phyloP scores from a whole-genome alignment of 768 basidiomycete species.

The Mycena vulgaris region DNA sequence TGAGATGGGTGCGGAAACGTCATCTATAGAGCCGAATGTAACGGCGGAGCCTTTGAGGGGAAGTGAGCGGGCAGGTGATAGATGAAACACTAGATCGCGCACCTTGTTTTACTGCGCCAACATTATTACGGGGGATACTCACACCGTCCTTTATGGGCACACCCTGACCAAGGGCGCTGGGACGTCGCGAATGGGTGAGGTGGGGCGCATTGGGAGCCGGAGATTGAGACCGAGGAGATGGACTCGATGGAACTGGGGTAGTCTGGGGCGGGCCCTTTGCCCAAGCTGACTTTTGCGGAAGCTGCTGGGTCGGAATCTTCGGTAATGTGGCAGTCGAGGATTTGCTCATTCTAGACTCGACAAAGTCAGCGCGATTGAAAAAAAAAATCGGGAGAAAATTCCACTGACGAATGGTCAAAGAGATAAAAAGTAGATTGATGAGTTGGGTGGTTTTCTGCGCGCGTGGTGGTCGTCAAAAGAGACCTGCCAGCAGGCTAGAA shows the following conservation, averaged over 20 bases:
- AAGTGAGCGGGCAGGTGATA: constrained; percentile 25
- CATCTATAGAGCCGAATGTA: constrained; percentile 93
- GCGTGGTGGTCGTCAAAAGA: constrained; percentile 87
- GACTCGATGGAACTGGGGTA: constrained; percentile 64
- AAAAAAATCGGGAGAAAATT: constrained; percentile 34
- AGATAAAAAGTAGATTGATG: constrained; percentile 59
- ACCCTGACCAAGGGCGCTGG: constrained; percentile 80
- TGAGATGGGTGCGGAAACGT: constrained; percentile 81
- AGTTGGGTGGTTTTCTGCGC: constrained; percentile 69
- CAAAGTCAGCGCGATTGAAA: constrained; percentile 30
- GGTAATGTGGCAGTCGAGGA: constrained; percentile 80
- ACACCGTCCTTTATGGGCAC: constrained; percentile 87
- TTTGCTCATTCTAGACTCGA: constrained; percentile 90
- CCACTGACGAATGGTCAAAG: constrained; percentile 61
- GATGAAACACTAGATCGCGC: constrained; percentile 43
- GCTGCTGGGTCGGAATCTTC: constrained; percentile 83
- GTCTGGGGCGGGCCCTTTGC: constrained; percentile 87
- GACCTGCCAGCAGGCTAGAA: constrained; percentile 94
- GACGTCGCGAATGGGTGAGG: constrained; percentile 81
- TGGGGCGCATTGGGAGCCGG: constrained; percentile 69
- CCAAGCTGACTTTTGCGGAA: constrained; percentile 91
- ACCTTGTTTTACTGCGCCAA: constrained; percentile 80
- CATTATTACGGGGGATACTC: constrained; percentile 76
- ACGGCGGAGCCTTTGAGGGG: constrained; percentile 71
- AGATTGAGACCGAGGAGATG: constrained; percentile 85